A percentile compares a stretch with the other conserved stretches of the same genome.
These are phyloP conservation scores for Albatrellus sp. DNA, from an alignment of 1,284 basidiomycete genomes.

Conservation along the genomic window DNA sequence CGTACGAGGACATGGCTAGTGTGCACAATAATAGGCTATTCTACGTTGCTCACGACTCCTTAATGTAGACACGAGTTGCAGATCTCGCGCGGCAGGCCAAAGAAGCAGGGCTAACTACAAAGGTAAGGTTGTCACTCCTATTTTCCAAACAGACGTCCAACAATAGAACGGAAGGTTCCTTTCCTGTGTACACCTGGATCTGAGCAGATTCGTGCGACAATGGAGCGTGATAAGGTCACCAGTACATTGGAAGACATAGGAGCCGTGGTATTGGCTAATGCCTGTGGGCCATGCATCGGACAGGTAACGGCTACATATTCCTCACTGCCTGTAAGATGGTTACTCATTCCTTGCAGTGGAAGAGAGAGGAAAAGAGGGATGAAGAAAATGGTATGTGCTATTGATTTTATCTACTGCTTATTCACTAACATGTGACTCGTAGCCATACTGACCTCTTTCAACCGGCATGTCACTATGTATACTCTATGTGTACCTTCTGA, in stretches of 20 bases:
- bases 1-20: slow-evolving; percentile 85
- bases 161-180: slow-evolving; percentile 43
- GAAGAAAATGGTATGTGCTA: slow-evolving; percentile 78
- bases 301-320: slow-evolving; percentile 37
- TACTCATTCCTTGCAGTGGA: slow-evolving; percentile 51
- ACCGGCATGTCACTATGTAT: slow-evolving; percentile 37
- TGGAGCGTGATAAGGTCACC: slow-evolving; percentile 89
- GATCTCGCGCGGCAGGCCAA: slow-evolving; percentile 88
- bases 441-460: slow-evolving; percentile 97
- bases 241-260: slow-evolving; percentile 76
- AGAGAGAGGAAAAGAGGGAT: slow-evolving; percentile 79
- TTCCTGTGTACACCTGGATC: slow-evolving; percentile 97
- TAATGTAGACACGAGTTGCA: slow-evolving; percentile 66
- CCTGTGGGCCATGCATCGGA: slow-evolving; percentile 98
- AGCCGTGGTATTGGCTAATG: slow-evolving; percentile 90
- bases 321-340: slow-evolving; percentile 3
- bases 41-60: neutral
- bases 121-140: slow-evolving; percentile 26
- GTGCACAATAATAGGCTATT: neutral
- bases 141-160: neutral
- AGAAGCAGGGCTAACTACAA: slow-evolving; percentile 67
- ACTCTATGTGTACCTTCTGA: neutral
- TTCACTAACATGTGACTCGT: slow-evolving; percentile 1
- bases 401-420: neutral
- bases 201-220: slow-evolving; percentile 95